These are phyloP conservation scores for Candida fluviatilis DNA, from an alignment of 805 yeast species.

Conservation along the genomic window DNA sequence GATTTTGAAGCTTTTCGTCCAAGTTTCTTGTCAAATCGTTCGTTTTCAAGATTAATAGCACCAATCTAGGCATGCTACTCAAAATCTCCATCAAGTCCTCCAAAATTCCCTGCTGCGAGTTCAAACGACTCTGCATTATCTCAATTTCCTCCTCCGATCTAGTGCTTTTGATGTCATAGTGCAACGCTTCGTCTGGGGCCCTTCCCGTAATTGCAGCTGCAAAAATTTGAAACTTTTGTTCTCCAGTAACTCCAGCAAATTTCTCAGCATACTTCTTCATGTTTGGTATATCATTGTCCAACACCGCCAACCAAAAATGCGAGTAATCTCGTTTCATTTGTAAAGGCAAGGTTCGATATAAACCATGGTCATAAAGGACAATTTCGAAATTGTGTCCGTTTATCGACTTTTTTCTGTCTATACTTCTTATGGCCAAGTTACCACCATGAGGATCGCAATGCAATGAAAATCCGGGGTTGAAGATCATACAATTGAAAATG, in stretches of 20 bases:
- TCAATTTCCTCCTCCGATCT: conserved; percentile 62
- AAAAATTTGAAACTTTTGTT: conserved; percentile 71
- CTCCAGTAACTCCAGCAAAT: conserved; percentile 75
- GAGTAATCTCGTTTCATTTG: conserved; percentile 79
- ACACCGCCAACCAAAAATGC: conserved; percentile 84
- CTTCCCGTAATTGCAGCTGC: conserved; percentile 96
- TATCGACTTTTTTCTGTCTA: conserved; percentile 12
- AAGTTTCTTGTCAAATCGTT: conserved; percentile 88
- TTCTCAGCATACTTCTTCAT: conserved; percentile 73
- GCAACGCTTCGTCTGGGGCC: conserved; percentile 71
- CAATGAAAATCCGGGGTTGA: conserved; percentile 84
- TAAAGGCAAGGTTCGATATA: conserved; percentile 79
- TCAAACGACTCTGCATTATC: conserved; percentile 60
- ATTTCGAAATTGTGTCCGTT: conserved; percentile 81
- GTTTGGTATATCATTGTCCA: conserved; percentile 60
- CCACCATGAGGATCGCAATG: conserved; percentile 99
- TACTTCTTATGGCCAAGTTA: conserved; percentile 72
- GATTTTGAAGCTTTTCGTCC: conserved; percentile 78
- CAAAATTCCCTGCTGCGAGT: conserved; percentile 56
- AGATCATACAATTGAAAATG: conserved; percentile 91
- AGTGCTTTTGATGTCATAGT: conserved; percentile 50
- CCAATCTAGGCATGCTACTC: conserved; percentile 78
- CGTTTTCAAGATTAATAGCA: conserved; percentile 82
- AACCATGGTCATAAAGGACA: conserved; percentile 89
- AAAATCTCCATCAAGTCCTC: conserved; percentile 76